Percentiles rank a stretch among this genome's conserved stretches.
Evolutionary conservation across 2,329 filamentous ascomycete species (phyloP).

Genomic region (Zopfia rhizophila): DNA sequence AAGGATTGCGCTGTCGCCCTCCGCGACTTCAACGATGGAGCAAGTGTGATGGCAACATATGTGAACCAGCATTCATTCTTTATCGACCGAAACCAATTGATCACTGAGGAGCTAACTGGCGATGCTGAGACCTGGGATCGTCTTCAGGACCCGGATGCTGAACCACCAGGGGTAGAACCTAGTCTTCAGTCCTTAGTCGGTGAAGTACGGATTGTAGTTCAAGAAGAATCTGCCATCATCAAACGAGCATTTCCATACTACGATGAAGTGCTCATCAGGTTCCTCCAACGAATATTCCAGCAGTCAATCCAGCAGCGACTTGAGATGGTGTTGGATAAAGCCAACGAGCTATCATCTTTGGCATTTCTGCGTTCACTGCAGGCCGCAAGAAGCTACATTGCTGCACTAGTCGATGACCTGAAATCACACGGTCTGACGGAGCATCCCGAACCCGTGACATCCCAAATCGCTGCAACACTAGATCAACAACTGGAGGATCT

Average conservation of each 20-base stretch:
- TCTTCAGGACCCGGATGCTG: slow-evolving; percentile 91
- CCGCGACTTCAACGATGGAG: slow-evolving; percentile 94
- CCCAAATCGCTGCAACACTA: slow-evolving; percentile 78
- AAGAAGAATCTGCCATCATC: slow-evolving; percentile 97
- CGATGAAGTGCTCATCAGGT: slow-evolving; percentile 91
- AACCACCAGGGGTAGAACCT: slow-evolving; percentile 89
- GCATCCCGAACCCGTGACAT: slow-evolving; percentile 89
- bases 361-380: slow-evolving; percentile 92
- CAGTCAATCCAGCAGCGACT: slow-evolving; percentile 97
- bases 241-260: slow-evolving; percentile 96
- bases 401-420: slow-evolving; percentile 86
- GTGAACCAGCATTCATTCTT: slow-evolving; percentile 99
- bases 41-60: slow-evolving; percentile 94
- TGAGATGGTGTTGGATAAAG: slow-evolving; percentile 96
- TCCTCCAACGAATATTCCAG: slow-evolving; percentile 95
- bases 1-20: slow-evolving; percentile 94
- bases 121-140: slow-evolving; percentile 85
- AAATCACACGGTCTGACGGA: slow-evolving; percentile 96
- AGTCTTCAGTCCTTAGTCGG: slow-evolving; percentile 92
- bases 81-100: slow-evolving; percentile 92
- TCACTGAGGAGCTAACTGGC: slow-evolving; percentile 82
- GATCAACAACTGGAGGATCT: slow-evolving; percentile 75
- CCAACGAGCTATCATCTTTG: slow-evolving; percentile 87
- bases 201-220: slow-evolving; percentile 93
- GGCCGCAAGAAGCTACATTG: slow-evolving; percentile 89